These are phyloP conservation scores for Echinochloa phyllopogon DNA, from an alignment of 176 grass and related monocot species.

Conservation along the genomic window DNA sequence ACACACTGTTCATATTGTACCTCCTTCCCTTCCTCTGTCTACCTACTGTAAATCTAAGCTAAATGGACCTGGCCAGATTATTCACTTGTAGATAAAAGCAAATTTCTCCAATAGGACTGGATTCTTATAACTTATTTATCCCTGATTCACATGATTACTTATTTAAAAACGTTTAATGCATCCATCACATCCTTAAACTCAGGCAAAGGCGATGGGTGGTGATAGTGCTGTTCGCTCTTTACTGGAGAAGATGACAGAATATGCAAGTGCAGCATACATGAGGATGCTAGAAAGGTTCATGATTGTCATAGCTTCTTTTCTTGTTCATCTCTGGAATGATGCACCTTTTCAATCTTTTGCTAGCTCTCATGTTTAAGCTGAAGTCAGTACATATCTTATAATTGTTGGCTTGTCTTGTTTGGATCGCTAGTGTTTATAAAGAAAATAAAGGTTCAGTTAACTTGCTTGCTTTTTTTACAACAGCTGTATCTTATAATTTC, in stretches of 20 bases:
- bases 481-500: slow-evolving; percentile 34
- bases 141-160: slow-evolving; percentile 7
- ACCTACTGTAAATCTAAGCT: slow-evolving; percentile 23
- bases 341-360: slow-evolving; percentile 3
- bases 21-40: neutral
- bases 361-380: slow-evolving; percentile 12
- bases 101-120: neutral
- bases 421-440: neutral
- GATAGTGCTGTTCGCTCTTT: slow-evolving; percentile 89
- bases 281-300: slow-evolving; percentile 89
- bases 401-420: slow-evolving; percentile 9
- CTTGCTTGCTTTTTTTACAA: slow-evolving; percentile 13
- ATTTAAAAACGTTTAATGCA: slow-evolving; percentile 28
- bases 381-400: slow-evolving; percentile 6
- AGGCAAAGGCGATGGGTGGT: slow-evolving; percentile 95
- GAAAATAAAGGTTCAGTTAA: slow-evolving; percentile 5
- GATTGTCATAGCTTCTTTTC: slow-evolving; percentile 34
- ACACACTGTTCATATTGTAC: neutral
- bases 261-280: slow-evolving; percentile 87
- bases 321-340: neutral
- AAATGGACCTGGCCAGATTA: slow-evolving; percentile 2
- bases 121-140: slow-evolving; percentile 20
- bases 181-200: slow-evolving; percentile 31
- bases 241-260: slow-evolving; percentile 91
- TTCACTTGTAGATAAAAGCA: slow-evolving; percentile 8